phyloP scores from a whole-genome alignment of 345 rosid genomes.

The Anastatica hierochuntica region DNA sequence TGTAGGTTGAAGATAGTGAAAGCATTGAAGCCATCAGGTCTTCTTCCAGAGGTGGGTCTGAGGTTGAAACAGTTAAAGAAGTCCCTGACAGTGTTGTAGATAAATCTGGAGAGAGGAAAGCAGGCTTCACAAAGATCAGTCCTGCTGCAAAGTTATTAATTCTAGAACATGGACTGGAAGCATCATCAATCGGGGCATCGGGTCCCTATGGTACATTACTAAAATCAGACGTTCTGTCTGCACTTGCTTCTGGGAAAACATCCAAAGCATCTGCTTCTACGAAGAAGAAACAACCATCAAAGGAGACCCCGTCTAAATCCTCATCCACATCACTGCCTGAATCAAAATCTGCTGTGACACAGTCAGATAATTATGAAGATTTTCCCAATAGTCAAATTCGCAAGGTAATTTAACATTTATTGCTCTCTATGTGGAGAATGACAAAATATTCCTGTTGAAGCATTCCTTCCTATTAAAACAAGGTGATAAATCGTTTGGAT shows the following conservation, averaged over 20 bases:
- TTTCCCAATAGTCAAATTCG: constrained; percentile 93
- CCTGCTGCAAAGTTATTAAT: constrained; percentile 83
- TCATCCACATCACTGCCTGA: constrained; percentile 28
- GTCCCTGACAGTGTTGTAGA: constrained; percentile 33
- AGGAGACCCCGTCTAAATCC: constrained; percentile 28
- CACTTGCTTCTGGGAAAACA: constrained; percentile 67
- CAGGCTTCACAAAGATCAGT: constrained; percentile 65
- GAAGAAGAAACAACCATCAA: constrained; percentile 36
- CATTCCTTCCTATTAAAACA: background rate
- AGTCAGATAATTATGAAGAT: constrained; percentile 60
- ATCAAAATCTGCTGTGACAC: constrained; percentile 36
- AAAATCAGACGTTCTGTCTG: constrained; percentile 73
- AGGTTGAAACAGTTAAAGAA: constrained; percentile 36
- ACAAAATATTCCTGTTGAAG: background rate
- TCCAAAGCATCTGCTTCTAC: constrained; percentile 33
- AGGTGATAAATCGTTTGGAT: background rate
- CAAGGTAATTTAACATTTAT: constrained; percentile 49
- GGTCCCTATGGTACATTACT: constrained; percentile 79
- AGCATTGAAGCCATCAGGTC: constrained; percentile 60
- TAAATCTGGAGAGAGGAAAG: constrained; percentile 30
- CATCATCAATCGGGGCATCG: constrained; percentile 64
- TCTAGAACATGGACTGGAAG: constrained; percentile 66
- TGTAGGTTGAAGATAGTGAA: constrained; percentile 80
- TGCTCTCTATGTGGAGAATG: background rate
- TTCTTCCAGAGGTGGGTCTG: constrained; percentile 35